phyloP scores from a whole-genome alignment of 2,329 filamentous ascomycete genomes.

The Microsporum ferrugineum region DNA sequence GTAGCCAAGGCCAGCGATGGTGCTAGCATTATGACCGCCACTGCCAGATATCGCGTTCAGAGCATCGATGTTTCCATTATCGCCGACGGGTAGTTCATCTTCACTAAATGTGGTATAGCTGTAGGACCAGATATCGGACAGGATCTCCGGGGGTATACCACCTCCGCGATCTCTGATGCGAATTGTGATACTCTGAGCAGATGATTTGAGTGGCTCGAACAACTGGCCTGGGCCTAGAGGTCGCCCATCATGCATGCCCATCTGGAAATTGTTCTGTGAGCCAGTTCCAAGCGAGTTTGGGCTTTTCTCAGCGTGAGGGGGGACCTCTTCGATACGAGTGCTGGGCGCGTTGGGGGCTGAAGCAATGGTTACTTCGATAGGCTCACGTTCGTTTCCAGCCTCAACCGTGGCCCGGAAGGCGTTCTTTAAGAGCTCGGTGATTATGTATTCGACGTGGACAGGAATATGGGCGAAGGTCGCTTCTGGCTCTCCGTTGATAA shows the following conservation, averaged over 20 bases:
- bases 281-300: constrained; percentile 13
- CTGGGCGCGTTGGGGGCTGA: constrained; percentile 46
- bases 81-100: constrained; percentile 39
- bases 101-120: constrained; percentile 92
- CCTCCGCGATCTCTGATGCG: constrained; percentile 92
- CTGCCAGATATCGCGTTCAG: constrained; percentile 64
- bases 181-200: constrained; percentile 78
- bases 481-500: constrained; percentile 72
- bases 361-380: constrained; percentile 85
- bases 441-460: constrained; percentile 93
- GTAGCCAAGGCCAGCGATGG: constrained; percentile 87
- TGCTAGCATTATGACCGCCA: constrained; percentile 57
- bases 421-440: constrained; percentile 94
- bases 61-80: constrained; percentile 51
- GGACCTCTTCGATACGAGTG: constrained; percentile 13
- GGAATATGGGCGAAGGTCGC: constrained; percentile 91
- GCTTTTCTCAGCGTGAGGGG: constrained; percentile 38
- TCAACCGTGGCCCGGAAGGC: constrained; percentile 90
- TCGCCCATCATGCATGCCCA: constrained; percentile 18
- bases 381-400: constrained; percentile 62
- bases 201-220: constrained; percentile 24
- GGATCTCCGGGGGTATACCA: constrained; percentile 72
- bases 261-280: constrained; percentile 23
- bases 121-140: constrained; percentile 89
- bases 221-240: constrained; percentile 17